Base-by-base conservation (phyloP, 805 yeast genomes). In the Candida alai region DNA sequence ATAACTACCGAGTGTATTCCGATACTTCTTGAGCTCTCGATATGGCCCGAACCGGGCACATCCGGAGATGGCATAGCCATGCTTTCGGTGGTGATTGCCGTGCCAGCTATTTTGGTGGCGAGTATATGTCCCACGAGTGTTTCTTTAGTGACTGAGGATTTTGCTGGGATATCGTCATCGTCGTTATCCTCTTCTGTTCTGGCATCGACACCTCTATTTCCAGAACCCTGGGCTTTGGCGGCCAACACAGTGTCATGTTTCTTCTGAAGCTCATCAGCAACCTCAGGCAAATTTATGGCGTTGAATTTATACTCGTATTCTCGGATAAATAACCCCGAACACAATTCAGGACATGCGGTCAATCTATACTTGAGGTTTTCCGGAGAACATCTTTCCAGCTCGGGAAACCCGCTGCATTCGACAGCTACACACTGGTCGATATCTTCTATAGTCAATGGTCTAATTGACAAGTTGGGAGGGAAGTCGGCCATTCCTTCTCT, bases 1-100 rank as follows among this genome's bases (percentile, higher is more conserved):
- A 93, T 76, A 2, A 78, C 89, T 16, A 90, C 63, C 4, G 93
- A 78, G 56, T 93, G 97, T 31, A 90, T 70, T 3, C 89, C 96
- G 39, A 90, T 77, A 25, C 70, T 66, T 30, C 77, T 63, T 18
- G 95, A 85, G 10, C 73, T 65, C 54, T 90, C 97, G 39, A 72
- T 66, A 56, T 90, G 96, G 5, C 93, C 94, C 4, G 56, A 44
- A 32, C 52, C 42, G 4, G 55, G 55, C 7, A 45, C 47, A 14
- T 55, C 46, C 15, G 61, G 62, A 5, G 88, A 84, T 5, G 89
- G 86, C 11, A 79, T 49, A 27, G 54, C 65, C 87, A 86, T 84
- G 5, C 79, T 58, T 25, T 67, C 71, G 23, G 72, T 75, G 12
- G 80, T 73, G 35, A 85, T 73, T 25, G 46, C 52, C 24, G 68